Conservation (phyloP, 2,329 filamentous ascomycete genomes). For the Exophiala viscosa region DNA sequence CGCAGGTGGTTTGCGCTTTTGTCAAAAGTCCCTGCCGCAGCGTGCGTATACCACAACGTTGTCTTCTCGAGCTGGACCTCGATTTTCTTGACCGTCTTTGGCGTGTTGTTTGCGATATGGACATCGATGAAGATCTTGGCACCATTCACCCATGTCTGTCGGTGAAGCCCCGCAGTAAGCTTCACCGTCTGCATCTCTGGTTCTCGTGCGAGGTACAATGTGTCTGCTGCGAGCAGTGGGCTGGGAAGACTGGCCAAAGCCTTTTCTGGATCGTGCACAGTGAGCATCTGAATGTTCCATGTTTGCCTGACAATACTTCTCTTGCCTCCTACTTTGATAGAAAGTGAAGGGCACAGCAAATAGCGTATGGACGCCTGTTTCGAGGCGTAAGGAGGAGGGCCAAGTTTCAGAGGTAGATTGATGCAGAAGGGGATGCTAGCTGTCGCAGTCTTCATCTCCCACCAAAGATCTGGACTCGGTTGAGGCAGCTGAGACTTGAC, state of each 20-base stretch:
- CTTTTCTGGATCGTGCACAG: slow-evolving; percentile 56
- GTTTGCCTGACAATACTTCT: slow-evolving; percentile 50
- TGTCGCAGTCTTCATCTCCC: slow-evolving; percentile 48
- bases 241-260: slow-evolving; percentile 51
- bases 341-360: slow-evolving; percentile 45
- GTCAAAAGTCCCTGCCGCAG: slow-evolving; percentile 47
- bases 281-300: slow-evolving; percentile 49
- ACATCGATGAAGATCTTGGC: slow-evolving; percentile 54
- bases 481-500: slow-evolving; percentile 42
- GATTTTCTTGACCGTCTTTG: slow-evolving; percentile 47
- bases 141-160: slow-evolving; percentile 58
- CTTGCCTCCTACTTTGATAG: slow-evolving; percentile 46
- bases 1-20: slow-evolving; percentile 50
- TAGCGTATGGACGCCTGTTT: slow-evolving; percentile 52
- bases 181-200: slow-evolving; percentile 43
- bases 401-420: slow-evolving; percentile 52
- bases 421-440: slow-evolving; percentile 50
- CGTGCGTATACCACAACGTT: slow-evolving; percentile 32
- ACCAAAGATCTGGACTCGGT: slow-evolving; percentile 36
- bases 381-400: slow-evolving; percentile 53
- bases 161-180: slow-evolving; percentile 52
- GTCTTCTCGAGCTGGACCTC: slow-evolving; percentile 50
- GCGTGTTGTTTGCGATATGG: slow-evolving; percentile 48
- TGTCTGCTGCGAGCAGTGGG: slow-evolving; percentile 33
- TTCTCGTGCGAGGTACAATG: slow-evolving; percentile 44